Percentiles rank a stretch among this genome's conserved stretches.
Conservation (phyloP, 73 alveolate genomes). For the Paramecium tetraurelia region DNA sequence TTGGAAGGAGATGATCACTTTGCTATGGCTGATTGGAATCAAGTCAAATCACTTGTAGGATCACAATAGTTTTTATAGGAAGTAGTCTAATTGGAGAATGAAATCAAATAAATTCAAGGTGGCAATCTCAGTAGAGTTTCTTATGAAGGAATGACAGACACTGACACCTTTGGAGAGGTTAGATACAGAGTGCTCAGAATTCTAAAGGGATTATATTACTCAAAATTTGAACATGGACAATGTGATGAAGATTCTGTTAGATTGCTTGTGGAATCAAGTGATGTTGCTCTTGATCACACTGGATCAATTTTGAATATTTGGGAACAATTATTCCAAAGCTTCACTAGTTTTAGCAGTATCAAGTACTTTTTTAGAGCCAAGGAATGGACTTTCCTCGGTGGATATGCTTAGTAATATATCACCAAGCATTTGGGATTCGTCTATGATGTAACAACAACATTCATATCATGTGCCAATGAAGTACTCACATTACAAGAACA, state of each 20-base stretch:
- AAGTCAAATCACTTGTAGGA: constrained; percentile 57
- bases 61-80: constrained; percentile 28
- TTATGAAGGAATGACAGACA: constrained; percentile 47
- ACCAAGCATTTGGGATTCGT: constrained; percentile 63
- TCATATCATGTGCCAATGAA: constrained; percentile 57
- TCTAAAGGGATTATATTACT: constrained; percentile 65
- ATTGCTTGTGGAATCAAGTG: constrained; percentile 63
- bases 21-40: constrained; percentile 68
- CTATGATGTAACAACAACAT: constrained; percentile 67
- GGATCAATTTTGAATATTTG: constrained; percentile 44
- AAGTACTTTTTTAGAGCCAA: constrained; percentile 43
- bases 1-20: constrained; percentile 55
- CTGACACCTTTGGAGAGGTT: constrained; percentile 63
- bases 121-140: not conserved
- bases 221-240: constrained; percentile 63
- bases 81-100: not conserved
- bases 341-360: constrained; percentile 50
- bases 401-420: constrained; percentile 49
- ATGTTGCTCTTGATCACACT: constrained; percentile 68
- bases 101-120: constrained; percentile 13
- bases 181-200: constrained; percentile 67
- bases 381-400: constrained; percentile 46
- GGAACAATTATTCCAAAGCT: constrained; percentile 40
- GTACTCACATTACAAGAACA: not conserved
- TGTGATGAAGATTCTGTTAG: constrained; percentile 60